Evolutionary conservation across 169 alveolate species (phyloP), one percentile per base, ranked within the genome.

Genomic region (Plasmodium yoelii): DNA sequence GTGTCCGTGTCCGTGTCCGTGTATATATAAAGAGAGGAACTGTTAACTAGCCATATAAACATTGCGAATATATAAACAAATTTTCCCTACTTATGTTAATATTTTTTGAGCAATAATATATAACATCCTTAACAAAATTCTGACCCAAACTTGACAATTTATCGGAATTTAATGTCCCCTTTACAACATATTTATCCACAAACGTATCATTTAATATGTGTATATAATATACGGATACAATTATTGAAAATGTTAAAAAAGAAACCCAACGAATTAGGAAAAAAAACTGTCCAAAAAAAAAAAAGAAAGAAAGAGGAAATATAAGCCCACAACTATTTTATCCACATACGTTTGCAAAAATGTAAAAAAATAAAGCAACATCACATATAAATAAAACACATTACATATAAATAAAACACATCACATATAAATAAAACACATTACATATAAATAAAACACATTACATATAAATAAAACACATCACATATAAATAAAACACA

Each of bases 221-320:
- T 24, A 75, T 26, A 34, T 75, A 75, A 67, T 75, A 75, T 4
- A 49, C 10, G 1, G 75, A 18, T 24, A 75, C 13, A 19, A 15
- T 63, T 24, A 42, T 8, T 28, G 75, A 75, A 19, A 47, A 75
- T 15, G 64, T 44, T 24, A 75, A n/a, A 64, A 60, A 19, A 49
- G 75, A 47, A 10, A 75, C 47, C 88, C 88, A 75, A 19, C 56
- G 46, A 26, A 75, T 75, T 8, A 75, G 49, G 51, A 46, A 75
- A 67, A 75, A 63, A 34, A 75, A 3, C 88, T 75, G 24, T 13
- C 13, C 34, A 18, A 10, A 2, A 42, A 65, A 5, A 12, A n/a
- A 64, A 57, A 57, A 1, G n/a, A 5, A 12, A n/a, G 39, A 57
- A 57, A 1, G n/a, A 47, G 19, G 26, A 56, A 26, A 64, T 18